Evolutionary conservation across 1,284 basidiomycete genomes (phyloP), one percentile per base, ranked within the genome.

Genomic region (Pisolithus thermaeus): DNA sequence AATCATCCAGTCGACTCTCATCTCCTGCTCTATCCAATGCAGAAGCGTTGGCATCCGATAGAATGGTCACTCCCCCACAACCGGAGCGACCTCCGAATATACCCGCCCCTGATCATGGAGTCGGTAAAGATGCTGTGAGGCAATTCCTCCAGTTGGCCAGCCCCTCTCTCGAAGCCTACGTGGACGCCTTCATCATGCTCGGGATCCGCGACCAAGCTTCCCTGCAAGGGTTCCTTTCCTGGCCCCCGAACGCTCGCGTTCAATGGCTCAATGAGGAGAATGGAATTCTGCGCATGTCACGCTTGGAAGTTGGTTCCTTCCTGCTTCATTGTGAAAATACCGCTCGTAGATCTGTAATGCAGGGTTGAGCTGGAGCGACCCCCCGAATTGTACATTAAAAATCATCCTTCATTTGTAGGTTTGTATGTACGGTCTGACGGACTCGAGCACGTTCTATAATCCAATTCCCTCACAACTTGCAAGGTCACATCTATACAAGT

Each of bases 161-260:
- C 27, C 63, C 65, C 6, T 56, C 32, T 45, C 60, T 68, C 3
- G 55, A 56, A 50, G 50, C 50, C 14, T 56, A 50, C 41, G 27
- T 59, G 7, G 51, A 55, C 35, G 53, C 51, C 7, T 68, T 68
- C 37, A 35, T 46, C 5, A 22, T 44, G 45, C 35, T 67, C 36
- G 66, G 63, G 23, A 46, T 68, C 45, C 58, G 59, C 41, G 58
- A 64, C 36, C 36, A 47, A 51, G 40, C 46, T 38, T 61, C 56
- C 6, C 52, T 65, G 32, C 42, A 43, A 12, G 56, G 51, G 16
- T 57, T 65, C 49, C 25, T 62, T 14, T 53, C 49, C n/a, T 65
- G 66, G 62, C 55, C 60, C 5, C 52, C 52, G 28, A 41, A 8
- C 7, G 25, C 37, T 2, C 63, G 58, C 32, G 23, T 46, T 3